These are phyloP conservation scores for Neurospora sp. DNA, from an alignment of 495 filamentous ascomycete species.

Conservation along the genomic window DNA sequence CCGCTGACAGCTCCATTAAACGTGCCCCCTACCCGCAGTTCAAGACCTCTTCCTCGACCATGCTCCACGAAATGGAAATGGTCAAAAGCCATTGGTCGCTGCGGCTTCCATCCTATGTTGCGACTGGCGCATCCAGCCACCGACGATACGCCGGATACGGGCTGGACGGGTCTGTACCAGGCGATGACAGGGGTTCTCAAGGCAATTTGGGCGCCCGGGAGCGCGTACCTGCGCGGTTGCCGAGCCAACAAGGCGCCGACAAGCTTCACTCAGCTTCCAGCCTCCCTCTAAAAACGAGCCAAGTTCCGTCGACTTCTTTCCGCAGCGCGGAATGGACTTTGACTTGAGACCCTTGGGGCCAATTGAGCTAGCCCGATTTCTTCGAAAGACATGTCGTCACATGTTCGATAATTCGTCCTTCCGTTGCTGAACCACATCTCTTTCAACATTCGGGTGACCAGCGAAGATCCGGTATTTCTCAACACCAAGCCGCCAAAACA, in stretches of 20 bases:
- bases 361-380: background rate
- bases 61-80: background rate
- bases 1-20: background rate
- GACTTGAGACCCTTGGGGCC: background rate
- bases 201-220: background rate
- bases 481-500: background rate
- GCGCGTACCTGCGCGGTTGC: conserved; percentile 3
- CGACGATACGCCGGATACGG: background rate
- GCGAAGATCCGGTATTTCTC: background rate
- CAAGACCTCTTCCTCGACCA: background rate
- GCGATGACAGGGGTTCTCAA: background rate
- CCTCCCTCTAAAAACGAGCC: background rate
- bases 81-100: background rate
- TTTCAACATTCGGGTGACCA: background rate
- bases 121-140: background rate
- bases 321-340: background rate
- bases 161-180: background rate
- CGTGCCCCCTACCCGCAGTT: background rate
- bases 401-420: background rate
- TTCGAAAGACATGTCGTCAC: background rate
- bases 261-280: background rate
- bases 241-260: conserved; percentile 2
- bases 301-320: background rate
- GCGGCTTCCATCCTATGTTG: background rate
- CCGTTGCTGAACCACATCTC: background rate